Conservation (phyloP, 2,329 filamentous ascomycete genomes). For the Helotiales sp. region DNA sequence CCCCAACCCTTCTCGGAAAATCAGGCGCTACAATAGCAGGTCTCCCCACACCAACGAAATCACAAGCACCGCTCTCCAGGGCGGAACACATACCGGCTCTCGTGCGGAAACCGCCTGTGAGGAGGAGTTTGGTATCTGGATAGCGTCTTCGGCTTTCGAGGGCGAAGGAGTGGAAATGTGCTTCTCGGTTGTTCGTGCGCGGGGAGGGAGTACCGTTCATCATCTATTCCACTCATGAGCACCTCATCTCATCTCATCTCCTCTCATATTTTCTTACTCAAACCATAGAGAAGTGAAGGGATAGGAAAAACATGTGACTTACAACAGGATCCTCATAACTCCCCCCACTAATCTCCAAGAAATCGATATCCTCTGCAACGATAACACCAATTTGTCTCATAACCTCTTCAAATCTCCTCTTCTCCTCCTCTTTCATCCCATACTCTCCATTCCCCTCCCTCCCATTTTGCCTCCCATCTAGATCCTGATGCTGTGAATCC, state of each 20-base stretch:
- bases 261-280: no score
- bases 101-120: conserved; percentile 64
- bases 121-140: conserved; percentile 48
- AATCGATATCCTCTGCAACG: conserved; percentile 52
- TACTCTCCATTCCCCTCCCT: conserved; percentile 38
- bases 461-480: no score
- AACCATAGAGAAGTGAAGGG: no score
- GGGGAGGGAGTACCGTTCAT: conserved; percentile 12
- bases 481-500: conserved; percentile 47
- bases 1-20: conserved; percentile 39
- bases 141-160: conserved; percentile 47
- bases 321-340: conserved; percentile 56
- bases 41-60: conserved; percentile 49
- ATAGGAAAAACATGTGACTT: no score
- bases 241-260: conserved; percentile 25
- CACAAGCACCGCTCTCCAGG: conserved; percentile 45
- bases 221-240: conserved; percentile 32
- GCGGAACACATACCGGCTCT: conserved; percentile 50
- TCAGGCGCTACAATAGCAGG: conserved; percentile 46
- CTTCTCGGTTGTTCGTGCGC: conserved; percentile 57
- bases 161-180: conserved; percentile 69
- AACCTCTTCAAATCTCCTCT: conserved; percentile 48
- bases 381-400: conserved; percentile 58
- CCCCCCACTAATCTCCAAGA: conserved; percentile 67
- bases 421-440: no score